These are phyloP conservation scores for Homolaphlyctis polyrhiza DNA, from an alignment of 371 early-diverging fungal species.

Conservation along the genomic window DNA sequence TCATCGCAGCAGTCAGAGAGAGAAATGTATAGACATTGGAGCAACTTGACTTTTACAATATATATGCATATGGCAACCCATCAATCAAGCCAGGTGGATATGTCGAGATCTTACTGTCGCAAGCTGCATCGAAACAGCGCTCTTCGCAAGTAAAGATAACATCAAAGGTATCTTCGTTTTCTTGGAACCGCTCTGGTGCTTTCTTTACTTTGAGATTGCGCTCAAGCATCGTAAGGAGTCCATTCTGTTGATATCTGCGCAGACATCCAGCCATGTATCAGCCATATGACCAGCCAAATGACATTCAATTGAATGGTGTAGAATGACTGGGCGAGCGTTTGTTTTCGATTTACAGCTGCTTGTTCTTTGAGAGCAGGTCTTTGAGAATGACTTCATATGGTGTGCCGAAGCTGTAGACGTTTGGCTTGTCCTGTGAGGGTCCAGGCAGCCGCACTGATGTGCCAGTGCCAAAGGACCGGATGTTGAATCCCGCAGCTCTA, in stretches of 20 bases:
- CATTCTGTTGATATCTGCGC: slow-evolving; percentile 76
- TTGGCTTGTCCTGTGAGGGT: slow-evolving; percentile 79
- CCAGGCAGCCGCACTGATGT: slow-evolving; percentile 90
- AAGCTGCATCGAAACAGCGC: slow-evolving; percentile 89
- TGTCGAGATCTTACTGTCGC: slow-evolving; percentile 84
- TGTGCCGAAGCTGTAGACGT: slow-evolving; percentile 88
- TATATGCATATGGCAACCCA: not conserved
- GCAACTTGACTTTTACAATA: no score
- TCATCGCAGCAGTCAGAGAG: no score
- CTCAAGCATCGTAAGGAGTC: slow-evolving; percentile 85
- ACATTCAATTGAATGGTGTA: not conserved
- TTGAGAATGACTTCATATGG: slow-evolving; percentile 86
- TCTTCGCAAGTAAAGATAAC: slow-evolving; percentile 97
- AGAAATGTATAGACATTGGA: no score
- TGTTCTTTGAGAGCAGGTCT: slow-evolving; percentile 74
- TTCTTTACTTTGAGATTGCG: slow-evolving; percentile 85
- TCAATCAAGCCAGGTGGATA: not conserved
- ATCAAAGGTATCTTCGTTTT: slow-evolving; percentile 72
- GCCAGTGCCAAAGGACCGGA: slow-evolving; percentile 69
- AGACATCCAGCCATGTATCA: not conserved
- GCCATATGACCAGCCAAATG: slow-evolving; percentile 3
- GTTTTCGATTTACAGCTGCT: slow-evolving; percentile 53
- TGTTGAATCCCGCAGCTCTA: slow-evolving; percentile 16
- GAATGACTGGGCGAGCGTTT: not conserved
- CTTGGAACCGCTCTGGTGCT: slow-evolving; percentile 88